Evolutionary conservation across 768 basidiomycete species (phyloP).

Genomic region (Fistulinella prunicolor): DNA sequence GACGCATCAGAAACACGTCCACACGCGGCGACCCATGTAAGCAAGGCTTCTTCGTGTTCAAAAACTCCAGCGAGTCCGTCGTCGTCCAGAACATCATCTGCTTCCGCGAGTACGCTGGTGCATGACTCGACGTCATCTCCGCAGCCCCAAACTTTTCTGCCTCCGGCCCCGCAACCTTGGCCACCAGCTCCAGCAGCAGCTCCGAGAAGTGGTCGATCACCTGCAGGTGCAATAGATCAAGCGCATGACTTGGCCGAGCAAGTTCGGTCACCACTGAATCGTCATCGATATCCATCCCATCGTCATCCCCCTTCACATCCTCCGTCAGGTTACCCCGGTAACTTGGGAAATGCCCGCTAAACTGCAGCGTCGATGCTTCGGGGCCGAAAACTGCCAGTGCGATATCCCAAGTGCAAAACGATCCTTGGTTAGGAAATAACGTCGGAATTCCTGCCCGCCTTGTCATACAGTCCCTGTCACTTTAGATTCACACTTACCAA

Average conservation of each 20-base stretch:
- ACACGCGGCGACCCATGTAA: conserved; percentile 42
- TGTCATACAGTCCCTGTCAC: conserved; percentile 14
- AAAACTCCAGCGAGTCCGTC: conserved; percentile 55
- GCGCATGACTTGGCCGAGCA: conserved; percentile 50
- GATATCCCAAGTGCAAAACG: conserved; percentile 50
- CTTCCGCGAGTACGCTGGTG: conserved; percentile 47
- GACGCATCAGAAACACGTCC: conserved; percentile 49
- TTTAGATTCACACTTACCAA: conserved; percentile 34
- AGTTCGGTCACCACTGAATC: conserved; percentile 35
- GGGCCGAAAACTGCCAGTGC: conserved; percentile 45
- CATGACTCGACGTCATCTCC: conserved; percentile 48
- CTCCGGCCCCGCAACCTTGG: conserved; percentile 49
- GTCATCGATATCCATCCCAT: conserved; percentile 65
- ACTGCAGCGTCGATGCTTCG: conserved; percentile 35
- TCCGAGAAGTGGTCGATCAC: conserved; percentile 67
- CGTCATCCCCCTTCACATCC: conserved; percentile 32
- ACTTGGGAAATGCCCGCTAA: conserved; percentile 39
- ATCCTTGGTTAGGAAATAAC: conserved; percentile 34
- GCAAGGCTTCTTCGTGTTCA: conserved; percentile 40
- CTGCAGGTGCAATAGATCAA: conserved; percentile 65
- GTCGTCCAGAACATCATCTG: conserved; percentile 51
- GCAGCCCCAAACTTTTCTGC: conserved; percentile 37
- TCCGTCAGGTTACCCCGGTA: conserved; percentile 32
- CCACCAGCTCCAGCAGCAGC: conserved; percentile 56
- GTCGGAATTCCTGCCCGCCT: conserved; percentile 18